Percentiles rank a stretch among this genome's conserved stretches.
phyloP scores from a whole-genome alignment of 208 protist genomes.

The Crithidia mellificae region DNA sequence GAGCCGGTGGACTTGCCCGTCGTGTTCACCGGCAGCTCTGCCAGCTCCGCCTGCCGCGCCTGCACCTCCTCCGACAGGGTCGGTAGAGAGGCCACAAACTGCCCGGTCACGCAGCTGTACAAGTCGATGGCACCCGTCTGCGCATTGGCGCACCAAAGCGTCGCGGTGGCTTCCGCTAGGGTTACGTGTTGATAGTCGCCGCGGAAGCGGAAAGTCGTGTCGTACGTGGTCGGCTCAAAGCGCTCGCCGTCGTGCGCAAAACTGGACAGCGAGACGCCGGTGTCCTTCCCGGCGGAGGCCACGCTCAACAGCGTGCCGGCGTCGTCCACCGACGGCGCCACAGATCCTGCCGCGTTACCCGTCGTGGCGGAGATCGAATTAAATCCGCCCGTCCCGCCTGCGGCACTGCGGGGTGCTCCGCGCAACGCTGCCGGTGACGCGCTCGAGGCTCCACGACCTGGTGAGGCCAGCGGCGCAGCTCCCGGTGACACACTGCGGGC shows the following conservation, averaged over 20 bases:
- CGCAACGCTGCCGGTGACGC: neutral
- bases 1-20: neutral
- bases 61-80: conserved; percentile 19
- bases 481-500: conserved; percentile 10
- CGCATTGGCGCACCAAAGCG: conserved; percentile 65
- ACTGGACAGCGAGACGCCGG: conserved; percentile 6
- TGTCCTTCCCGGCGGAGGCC: conserved; percentile 3
- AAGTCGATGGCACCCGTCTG: conserved; percentile 56
- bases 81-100: conserved; percentile 42
- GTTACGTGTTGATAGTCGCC: conserved; percentile 46
- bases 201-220: conserved; percentile 42
- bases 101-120: conserved; percentile 65
- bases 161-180: conserved; percentile 39
- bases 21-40: conserved; percentile 15
- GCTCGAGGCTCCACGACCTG: neutral
- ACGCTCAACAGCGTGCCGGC: neutral
- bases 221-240: conserved; percentile 41
- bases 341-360: neutral
- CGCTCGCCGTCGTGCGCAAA: conserved; percentile 26
- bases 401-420: neutral
- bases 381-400: neutral
- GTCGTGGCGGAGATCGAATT: neutral
- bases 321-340: neutral
- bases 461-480: neutral
- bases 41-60: conserved; percentile 18